phyloP scores from a whole-genome alignment of 306 rosid genomes.

The Vachellia pachyceras region DNA sequence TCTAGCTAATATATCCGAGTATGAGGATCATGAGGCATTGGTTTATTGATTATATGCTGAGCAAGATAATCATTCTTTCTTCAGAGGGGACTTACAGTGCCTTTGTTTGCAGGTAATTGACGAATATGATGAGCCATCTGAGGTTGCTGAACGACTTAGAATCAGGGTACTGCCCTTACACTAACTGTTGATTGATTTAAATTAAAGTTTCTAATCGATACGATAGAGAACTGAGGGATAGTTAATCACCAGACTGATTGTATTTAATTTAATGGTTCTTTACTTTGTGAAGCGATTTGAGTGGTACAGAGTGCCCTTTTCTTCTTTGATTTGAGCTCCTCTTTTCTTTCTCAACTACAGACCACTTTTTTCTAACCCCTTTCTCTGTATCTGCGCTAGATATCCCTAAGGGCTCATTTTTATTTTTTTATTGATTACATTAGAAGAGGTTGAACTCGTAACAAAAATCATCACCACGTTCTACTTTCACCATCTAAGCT shows the following conservation, averaged over 20 bases:
- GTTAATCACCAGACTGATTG: slow-evolving; percentile 10
- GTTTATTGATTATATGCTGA: background rate
- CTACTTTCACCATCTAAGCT: background rate
- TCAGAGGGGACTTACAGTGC: slow-evolving; percentile 1
- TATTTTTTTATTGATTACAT: background rate
- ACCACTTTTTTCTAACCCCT: slow-evolving; percentile 3
- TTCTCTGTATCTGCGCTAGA: background rate
- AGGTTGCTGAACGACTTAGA: slow-evolving; percentile 93
- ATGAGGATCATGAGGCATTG: too few relatives aligned
- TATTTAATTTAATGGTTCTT: slow-evolving; percentile 23
- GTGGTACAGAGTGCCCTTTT: slow-evolving; percentile 28
- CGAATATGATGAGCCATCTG: slow-evolving; percentile 94
- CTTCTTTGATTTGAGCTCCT: slow-evolving; percentile 21
- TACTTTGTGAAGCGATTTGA: background rate
- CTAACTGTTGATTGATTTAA: slow-evolving; percentile 18
- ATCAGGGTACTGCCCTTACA: slow-evolving; percentile 67
- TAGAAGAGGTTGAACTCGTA: background rate
- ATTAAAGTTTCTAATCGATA: slow-evolving; percentile 21
- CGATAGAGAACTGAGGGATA: background rate
- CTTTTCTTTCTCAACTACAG: slow-evolving; percentile 7
- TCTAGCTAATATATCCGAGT: too few relatives aligned
- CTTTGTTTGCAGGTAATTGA: slow-evolving; percentile 70
- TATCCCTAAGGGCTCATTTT: slow-evolving; percentile 18
- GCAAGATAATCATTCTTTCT: slow-evolving; percentile 5
- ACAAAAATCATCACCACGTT: background rate